Percentiles rank a stretch among this genome's conserved stretches.
Conservation (phyloP, 2,329 filamentous ascomycete species). For the Curvularia hawaiiensis region DNA sequence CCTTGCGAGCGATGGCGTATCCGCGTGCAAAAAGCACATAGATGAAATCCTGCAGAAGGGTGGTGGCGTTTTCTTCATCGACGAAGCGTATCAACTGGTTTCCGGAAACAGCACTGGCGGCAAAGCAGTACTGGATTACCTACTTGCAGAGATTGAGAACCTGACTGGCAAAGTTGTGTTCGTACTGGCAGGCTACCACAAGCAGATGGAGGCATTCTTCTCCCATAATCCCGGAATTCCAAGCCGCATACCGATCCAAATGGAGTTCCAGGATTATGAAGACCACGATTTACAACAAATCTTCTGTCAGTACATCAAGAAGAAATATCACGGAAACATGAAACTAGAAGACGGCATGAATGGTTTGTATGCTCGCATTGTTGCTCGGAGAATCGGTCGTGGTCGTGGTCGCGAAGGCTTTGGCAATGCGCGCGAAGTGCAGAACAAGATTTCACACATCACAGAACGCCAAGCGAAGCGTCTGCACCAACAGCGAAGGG, state of each 20-base stretch:
- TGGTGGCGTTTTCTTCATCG: conserved; percentile 76
- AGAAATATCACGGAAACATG: conserved; percentile 62
- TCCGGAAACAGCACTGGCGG: conserved; percentile 64
- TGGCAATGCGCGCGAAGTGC: conserved; percentile 72
- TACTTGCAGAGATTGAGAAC: conserved; percentile 76
- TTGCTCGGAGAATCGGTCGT: conserved; percentile 64
- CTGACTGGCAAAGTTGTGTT: conserved; percentile 71
- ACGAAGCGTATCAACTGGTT: conserved; percentile 77
- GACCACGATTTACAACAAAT: conserved; percentile 70
- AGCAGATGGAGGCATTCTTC: conserved; percentile 78
- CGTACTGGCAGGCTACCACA: conserved; percentile 73
- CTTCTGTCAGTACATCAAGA: conserved; percentile 59
- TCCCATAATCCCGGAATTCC: conserved; percentile 73
- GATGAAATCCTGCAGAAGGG: conserved; percentile 61
- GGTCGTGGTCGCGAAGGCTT: conserved; percentile 70
- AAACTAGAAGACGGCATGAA: conserved; percentile 52
- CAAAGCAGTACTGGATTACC: conserved; percentile 68
- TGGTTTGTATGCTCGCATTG: conserved; percentile 63
- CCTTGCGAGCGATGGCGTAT: conserved; percentile 67
- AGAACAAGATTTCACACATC: conserved; percentile 65
- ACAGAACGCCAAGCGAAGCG: conserved; percentile 63
- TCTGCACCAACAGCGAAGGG: conserved; percentile 38
- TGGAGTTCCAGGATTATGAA: conserved; percentile 72
- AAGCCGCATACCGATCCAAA: conserved; percentile 68
- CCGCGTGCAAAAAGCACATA: conserved; percentile 62